Base-by-base conservation (phyloP, 2,329 filamentous ascomycete genomes). In the Atkinsonella texensis region DNA sequence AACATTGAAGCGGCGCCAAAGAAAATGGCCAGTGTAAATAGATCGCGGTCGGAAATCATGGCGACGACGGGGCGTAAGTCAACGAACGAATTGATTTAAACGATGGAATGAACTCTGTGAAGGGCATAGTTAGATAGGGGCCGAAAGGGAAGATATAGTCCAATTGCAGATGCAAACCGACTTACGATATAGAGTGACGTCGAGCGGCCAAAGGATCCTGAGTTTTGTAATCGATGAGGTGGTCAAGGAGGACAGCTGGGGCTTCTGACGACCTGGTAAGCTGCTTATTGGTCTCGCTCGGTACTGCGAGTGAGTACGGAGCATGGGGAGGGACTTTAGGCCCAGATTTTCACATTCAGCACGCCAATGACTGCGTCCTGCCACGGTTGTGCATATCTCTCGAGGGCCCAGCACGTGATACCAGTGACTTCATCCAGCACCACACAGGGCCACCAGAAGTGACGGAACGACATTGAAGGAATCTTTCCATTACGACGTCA, bases 31-130 rank as follows among this genome's bases (percentile, higher is more conserved):
- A 98, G 81, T 56, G 80, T 80, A 77, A 97, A 96, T 62, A 98
- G 84, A 58, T 93, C 84, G 68, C 79, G 74, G 81, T 98, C 93
- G 67, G 90, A 85, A 67, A 98, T 97, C 93, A 98, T 98, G 47
- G 62, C 87, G 74, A 63, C 54, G 55, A 55, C 53, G n/a, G n/a
- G 56, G 39, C 58, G 11, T 49, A 33, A 15, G 43, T 43, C 18
- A 8, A 4, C 13, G 35, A 10, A 23, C 20, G 20, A 23, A 23
- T 23, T 23, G 15, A 17, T 33, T 39, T n/a, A 11, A 17, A 41
- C 3, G 17, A 42, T 23, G 15, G 15, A 23, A 10, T 17, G 13
- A 20, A 28, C 32, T 51, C 49, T 32, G 20, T 47, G 39, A 20
- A 42, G 41, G 10, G 39, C n/a, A 15, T 12, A n/a, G 35, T 52